Evolutionary conservation across 1,139 yeast species (phyloP).

Genomic region (Sugiyamaella japonica): DNA sequence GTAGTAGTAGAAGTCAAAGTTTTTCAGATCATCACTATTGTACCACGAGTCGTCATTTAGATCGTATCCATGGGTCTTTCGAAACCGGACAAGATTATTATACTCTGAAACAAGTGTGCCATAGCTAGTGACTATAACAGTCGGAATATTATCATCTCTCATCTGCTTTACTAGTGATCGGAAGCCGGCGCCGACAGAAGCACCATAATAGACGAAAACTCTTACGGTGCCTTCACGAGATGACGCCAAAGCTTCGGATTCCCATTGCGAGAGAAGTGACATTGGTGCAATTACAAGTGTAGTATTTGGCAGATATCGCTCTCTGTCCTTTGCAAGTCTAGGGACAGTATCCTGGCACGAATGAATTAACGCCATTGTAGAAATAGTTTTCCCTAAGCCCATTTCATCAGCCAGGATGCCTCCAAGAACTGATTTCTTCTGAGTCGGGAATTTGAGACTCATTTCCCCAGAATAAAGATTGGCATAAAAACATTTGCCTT

Average conservation of each 20-base stretch:
- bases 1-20: conserved; percentile 65
- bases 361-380: conserved; percentile 72
- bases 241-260: conserved; percentile 66
- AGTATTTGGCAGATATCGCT: conserved; percentile 62
- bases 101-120: conserved; percentile 84
- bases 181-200: conserved; percentile 49
- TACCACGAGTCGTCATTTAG: conserved; percentile 25
- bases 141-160: conserved; percentile 50
- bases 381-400: conserved; percentile 94
- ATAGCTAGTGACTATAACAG: conserved; percentile 81
- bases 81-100: conserved; percentile 35
- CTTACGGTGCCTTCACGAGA: conserved; percentile 36
- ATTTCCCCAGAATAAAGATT: conserved; percentile 84
- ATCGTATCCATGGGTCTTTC: conserved; percentile 21
- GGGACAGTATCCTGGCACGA: conserved; percentile 37
- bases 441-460: conserved; percentile 61
- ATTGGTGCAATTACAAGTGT: conserved; percentile 87
- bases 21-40: conserved; percentile 26
- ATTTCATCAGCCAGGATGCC: conserved; percentile 97
- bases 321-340: conserved; percentile 27
- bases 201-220: conserved; percentile 68
- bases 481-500: conserved; percentile 55
- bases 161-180: conserved; percentile 45
- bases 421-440: conserved; percentile 58
- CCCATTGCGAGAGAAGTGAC: conserved; percentile 92